Evolutionary conservation across 163 green algal genomes (phyloP), one percentile per base, ranked within the genome.

Genomic region (Picocystis sp.): DNA sequence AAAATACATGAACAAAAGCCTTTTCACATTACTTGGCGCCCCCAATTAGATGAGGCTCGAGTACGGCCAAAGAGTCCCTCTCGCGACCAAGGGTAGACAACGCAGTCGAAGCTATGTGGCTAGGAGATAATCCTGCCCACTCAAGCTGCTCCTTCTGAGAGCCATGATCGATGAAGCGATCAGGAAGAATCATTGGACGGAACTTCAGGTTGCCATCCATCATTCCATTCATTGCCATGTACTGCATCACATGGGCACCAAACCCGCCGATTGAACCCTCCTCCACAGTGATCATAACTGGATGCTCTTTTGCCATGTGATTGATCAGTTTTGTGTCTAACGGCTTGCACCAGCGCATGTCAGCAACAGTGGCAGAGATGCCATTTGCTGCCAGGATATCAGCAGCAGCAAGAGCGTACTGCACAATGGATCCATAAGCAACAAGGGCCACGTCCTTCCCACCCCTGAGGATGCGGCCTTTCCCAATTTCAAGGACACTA

Each of bases 281-380:
- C 74, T 99, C 91, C n/a, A 97, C 81, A 12, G 70, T 92, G 61
- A 99, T 87, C 61, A 99, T 76, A 17, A 82, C 74, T 0, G 75
- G 60, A 67, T 93, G 85, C 71, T 92, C 73, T 22, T 65, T 71
- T 15, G 78, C 84, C 9, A 65, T 44, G 38, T 54, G 58, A 17
- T 59, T 58, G 38, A 96, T 62, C 22, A 94, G 70, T 34, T 69
- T 55, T 1, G 64, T 83, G 71, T 99, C 90, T 35, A 99, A 72
- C 3, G 91, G 91, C 75, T 99, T 99, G 83, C 87, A 96, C 73
- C 97, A 99, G 24, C 91, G 78, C 35, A 87, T 87, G 70, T 99
- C 91, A 23, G 88, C 76, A 0, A 98, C 86, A 1, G 91, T 97
- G 22, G 79, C 74, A 17, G 56, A 79, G 19, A 99, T 73, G 43